Evolutionary conservation across 805 yeast species (phyloP).

Genomic region (Lipomyces sp.): DNA sequence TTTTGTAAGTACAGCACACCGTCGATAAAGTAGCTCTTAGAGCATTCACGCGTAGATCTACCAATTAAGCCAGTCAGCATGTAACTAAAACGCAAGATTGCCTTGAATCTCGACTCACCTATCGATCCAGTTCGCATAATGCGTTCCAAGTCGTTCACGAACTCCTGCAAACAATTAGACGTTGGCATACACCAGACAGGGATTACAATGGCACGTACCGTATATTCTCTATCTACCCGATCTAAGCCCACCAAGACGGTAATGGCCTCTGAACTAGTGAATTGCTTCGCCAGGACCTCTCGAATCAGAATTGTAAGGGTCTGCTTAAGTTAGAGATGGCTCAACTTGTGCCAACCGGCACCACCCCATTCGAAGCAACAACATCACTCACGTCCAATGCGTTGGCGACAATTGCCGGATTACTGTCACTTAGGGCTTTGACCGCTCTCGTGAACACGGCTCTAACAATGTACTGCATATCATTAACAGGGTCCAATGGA

Average conservation of each 20-base stretch:
- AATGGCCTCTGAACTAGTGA: conserved; percentile 44
- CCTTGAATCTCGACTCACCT: conserved; percentile 4
- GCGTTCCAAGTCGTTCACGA: conserved; percentile 41
- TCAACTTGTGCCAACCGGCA: background rate
- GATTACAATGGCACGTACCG: conserved; percentile 5
- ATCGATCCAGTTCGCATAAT: conserved; percentile 39
- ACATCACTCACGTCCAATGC: conserved; percentile 29
- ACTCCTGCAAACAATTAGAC: conserved; percentile 38
- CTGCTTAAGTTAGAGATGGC: conserved; percentile 15
- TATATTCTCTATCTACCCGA: conserved; percentile 40
- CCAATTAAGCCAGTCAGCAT: background rate
- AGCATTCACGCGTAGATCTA: conserved; percentile 40
- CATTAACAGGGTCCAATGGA: background rate
- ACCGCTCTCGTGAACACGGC: conserved; percentile 40
- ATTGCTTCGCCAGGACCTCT: conserved; percentile 40
- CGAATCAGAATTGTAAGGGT: conserved; percentile 42
- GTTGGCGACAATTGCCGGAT: conserved; percentile 25
- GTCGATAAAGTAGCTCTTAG: conserved; percentile 42
- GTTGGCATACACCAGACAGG: background rate
- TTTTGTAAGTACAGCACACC: conserved; percentile 44
- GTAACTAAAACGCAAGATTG: background rate
- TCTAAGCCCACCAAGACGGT: conserved; percentile 47
- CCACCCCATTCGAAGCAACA: background rate
- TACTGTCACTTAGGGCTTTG: conserved; percentile 31
- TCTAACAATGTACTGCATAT: conserved; percentile 19